Conservation (phyloP, 2,329 filamentous ascomycete species). For the Tolypocladium ophioglossoides region DNA sequence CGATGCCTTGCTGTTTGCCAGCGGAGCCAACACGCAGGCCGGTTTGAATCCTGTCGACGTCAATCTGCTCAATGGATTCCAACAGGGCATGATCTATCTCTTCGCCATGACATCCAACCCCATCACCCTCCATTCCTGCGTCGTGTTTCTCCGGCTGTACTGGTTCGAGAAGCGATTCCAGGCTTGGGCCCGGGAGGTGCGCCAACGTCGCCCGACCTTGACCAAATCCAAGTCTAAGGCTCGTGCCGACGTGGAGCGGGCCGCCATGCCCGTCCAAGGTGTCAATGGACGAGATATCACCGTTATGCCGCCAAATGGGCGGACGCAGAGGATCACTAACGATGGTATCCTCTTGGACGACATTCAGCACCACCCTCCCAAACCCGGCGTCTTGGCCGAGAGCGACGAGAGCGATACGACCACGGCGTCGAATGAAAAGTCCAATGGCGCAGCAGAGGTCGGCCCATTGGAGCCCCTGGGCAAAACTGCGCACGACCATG, state of each 20-base stretch:
- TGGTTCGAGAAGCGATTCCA: slow-evolving; percentile 98
- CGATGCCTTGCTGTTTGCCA: slow-evolving; percentile 82
- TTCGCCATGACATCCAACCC: slow-evolving; percentile 68
- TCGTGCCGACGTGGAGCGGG: slow-evolving; percentile 25
- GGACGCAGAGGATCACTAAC: slow-evolving; percentile 47
- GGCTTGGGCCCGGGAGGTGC: slow-evolving; percentile 65
- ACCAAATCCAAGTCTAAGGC: slow-evolving; percentile 48
- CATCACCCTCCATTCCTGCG: slow-evolving; percentile 72
- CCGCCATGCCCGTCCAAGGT: slow-evolving; percentile 41
- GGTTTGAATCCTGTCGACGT: slow-evolving; percentile 75
- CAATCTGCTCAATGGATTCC: slow-evolving; percentile 58
- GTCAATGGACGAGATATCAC: slow-evolving; percentile 57
- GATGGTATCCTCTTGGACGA: slow-evolving; percentile 43
- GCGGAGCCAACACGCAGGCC: slow-evolving; percentile 80
- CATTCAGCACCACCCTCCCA: slow-evolving; percentile 19
- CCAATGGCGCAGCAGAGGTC: slow-evolving; percentile 7
- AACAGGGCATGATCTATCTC: slow-evolving; percentile 63
- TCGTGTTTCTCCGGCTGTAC: slow-evolving; percentile 87
- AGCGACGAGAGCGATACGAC: slow-evolving; percentile 28
- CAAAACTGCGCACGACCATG: neutral
- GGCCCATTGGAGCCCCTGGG: slow-evolving; percentile 1
- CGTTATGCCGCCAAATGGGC: slow-evolving; percentile 49
- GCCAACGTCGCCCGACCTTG: slow-evolving; percentile 52
- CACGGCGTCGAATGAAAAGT: slow-evolving; percentile 15
- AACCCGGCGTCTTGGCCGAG: slow-evolving; percentile 8